Conservation (phyloP, 2,329 filamentous ascomycete species). For the Fusarium oxysporum region DNA sequence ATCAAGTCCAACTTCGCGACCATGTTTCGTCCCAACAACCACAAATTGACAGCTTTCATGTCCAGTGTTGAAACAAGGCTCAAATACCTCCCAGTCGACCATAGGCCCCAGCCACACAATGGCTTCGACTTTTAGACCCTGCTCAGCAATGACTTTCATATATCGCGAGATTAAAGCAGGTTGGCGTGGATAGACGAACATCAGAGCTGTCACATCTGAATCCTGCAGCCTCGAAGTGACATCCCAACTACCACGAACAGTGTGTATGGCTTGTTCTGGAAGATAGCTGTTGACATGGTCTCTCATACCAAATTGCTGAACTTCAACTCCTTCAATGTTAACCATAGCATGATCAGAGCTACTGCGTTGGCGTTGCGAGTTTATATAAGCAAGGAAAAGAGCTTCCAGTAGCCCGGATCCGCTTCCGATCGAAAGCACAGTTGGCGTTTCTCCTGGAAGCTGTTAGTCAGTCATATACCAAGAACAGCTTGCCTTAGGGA, state of each 20-base stretch:
- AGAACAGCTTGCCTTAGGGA: neutral
- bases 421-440: constrained; percentile 48
- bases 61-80: constrained; percentile 27
- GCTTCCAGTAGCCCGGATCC: constrained; percentile 48
- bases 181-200: constrained; percentile 53
- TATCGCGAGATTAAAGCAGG: constrained; percentile 46
- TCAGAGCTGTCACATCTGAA: constrained; percentile 35
- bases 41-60: constrained; percentile 5
- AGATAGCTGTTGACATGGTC: constrained; percentile 43
- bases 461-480: neutral
- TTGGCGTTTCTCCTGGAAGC: constrained; percentile 6
- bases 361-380: neutral
- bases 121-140: constrained; percentile 5
- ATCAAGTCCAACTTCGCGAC: constrained; percentile 31
- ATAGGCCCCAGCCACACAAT: constrained; percentile 44
- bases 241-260: constrained; percentile 50
- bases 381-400: constrained; percentile 31
- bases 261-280: constrained; percentile 42
- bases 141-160: constrained; percentile 17
- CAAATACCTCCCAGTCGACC: constrained; percentile 44
- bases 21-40: constrained; percentile 18
- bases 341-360: neutral
- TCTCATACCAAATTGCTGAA: constrained; percentile 32
- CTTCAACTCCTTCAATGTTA: constrained; percentile 46
- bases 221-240: constrained; percentile 43